Conservation (phyloP, 2,329 filamentous ascomycete species). For the Talaromyces sp. region DNA sequence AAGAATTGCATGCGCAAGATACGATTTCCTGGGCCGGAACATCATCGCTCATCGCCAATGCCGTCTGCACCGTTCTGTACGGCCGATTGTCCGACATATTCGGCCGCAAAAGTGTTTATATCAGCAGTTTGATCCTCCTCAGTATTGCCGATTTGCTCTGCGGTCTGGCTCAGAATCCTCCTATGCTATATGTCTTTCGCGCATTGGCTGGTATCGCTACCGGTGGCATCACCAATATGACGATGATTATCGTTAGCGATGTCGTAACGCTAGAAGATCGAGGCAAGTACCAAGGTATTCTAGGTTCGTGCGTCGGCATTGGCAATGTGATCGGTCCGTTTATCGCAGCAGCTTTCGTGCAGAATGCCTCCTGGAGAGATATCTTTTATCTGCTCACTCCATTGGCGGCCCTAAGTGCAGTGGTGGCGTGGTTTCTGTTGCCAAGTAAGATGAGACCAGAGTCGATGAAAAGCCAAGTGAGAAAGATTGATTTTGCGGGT, state of each 20-base stretch:
- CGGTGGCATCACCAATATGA: conserved; percentile 55
- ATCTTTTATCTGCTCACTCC: conserved; percentile 52
- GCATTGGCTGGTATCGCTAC: conserved; percentile 57
- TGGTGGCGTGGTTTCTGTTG: conserved; percentile 48
- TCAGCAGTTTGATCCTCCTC: conserved; percentile 51
- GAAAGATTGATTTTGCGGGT: conserved; percentile 57
- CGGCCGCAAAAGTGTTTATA: conserved; percentile 55
- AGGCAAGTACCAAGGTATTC: conserved; percentile 51
- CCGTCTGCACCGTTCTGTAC: conserved; percentile 61
- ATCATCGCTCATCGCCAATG: conserved; percentile 62
- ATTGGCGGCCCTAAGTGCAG: conserved; percentile 44
- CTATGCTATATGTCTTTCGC: conserved; percentile 58
- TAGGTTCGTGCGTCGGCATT: conserved; percentile 42
- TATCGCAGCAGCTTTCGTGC: conserved; percentile 43
- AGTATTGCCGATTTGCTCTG: conserved; percentile 56
- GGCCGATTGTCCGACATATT: conserved; percentile 59
- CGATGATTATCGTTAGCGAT: conserved; percentile 60
- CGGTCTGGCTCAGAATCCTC: conserved; percentile 51
- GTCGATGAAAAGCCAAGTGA: conserved; percentile 44
- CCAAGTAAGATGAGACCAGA: conserved; percentile 48
- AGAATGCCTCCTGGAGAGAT: conserved; percentile 41
- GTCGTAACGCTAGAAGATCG: conserved; percentile 55
- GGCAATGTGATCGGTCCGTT: conserved; percentile 47
- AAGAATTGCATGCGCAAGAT: conserved; percentile 41
- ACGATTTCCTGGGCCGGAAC: conserved; percentile 67